Base-by-base conservation (phyloP, 257 asterid species). In the Penstemon newberryi region DNA sequence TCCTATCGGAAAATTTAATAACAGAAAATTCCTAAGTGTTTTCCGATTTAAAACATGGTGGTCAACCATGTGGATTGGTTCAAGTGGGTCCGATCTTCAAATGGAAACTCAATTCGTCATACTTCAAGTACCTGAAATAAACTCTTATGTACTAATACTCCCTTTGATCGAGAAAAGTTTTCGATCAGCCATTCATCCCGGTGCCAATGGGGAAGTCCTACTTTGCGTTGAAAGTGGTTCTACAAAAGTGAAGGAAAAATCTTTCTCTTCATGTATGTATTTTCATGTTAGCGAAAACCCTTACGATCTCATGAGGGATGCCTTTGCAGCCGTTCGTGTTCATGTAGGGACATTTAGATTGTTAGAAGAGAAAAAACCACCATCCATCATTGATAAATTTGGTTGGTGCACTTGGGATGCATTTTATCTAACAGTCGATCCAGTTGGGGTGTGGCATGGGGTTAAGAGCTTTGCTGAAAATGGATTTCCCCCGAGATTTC, bases 1-100 rank as follows among this genome's bases (percentile, higher is more conserved):
- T 56, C 71, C 87, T 8, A 71, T 82, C 10, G 84, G 84, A 15
- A 79, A 71, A 52, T 65, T 82, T 67, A 46, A 11, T 2, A 53
- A 74, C 64, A 38, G 81, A 7, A 71, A 76, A 5, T 82, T 82
- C 36, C 33, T 82, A 25, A 79, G 84, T 42, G 58, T 82, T n/a
- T 82, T 82, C 46, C 78, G 83, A 8, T 82, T 82, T 67, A 82
- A 82, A 50, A 73, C 81, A 43, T 82, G 87, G 87, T 82, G 87
- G 87, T 76, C 87, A 0, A 82, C 84, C 4, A 70, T 69, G 78
- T 82, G 87, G 87, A 59, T 75, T 47, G 84, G 87, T 12, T 73
- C 82, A 1, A 62, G 51, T 50, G 74, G 84, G 3, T 67, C 82
- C 0, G 82, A 82, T 43, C 78, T 79, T 7, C 82, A 82, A 41